Percentiles rank a stretch among this genome's conserved stretches.
phyloP scores from a whole-genome alignment of 2,329 filamentous ascomycete species.

The Cladosporium sp. region DNA sequence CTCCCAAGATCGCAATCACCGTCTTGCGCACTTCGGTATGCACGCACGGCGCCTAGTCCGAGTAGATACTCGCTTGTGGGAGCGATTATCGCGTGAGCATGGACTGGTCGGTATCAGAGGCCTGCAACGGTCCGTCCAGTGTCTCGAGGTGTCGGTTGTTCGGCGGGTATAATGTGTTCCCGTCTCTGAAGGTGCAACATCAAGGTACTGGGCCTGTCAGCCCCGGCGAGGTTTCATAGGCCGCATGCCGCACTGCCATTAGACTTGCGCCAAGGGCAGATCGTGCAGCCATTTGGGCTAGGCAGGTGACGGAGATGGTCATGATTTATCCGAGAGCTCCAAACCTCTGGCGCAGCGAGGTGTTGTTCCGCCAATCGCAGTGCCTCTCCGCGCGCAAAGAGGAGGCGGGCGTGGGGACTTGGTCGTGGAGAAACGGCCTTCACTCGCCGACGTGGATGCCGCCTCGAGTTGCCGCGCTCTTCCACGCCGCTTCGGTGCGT shows the following conservation, averaged over 20 bases:
- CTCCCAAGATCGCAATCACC: constrained; percentile 14
- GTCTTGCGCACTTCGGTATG: constrained; percentile 1
- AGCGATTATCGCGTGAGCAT: constrained; percentile 6
- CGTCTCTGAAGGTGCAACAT: background rate
- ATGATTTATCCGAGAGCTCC: constrained; percentile 11
- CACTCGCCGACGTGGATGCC: background rate
- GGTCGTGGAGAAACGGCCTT: constrained; percentile 1
- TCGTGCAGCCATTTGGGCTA: constrained; percentile 10
- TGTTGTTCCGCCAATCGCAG: constrained; percentile 12
- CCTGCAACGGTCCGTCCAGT: background rate
- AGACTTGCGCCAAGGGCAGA: constrained; percentile 11
- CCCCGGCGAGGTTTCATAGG: background rate
- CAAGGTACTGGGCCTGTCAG: background rate
- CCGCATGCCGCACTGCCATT: constrained; percentile 1
- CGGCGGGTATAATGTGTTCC: constrained; percentile 10
- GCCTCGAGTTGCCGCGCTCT: background rate
- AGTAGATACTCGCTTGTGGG: background rate
- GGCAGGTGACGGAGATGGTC: constrained; percentile 6
- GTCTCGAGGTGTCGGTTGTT: constrained; percentile 1
- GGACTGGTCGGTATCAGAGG: background rate
- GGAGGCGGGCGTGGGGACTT: background rate
- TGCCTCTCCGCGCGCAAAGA: background rate
- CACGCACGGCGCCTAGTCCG: constrained; percentile 8
- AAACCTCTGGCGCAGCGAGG: background rate
- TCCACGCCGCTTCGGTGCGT: constrained; percentile 3